Conservation (phyloP, 352 stramenopile genomes). For the Phytophthora idaei region DNA sequence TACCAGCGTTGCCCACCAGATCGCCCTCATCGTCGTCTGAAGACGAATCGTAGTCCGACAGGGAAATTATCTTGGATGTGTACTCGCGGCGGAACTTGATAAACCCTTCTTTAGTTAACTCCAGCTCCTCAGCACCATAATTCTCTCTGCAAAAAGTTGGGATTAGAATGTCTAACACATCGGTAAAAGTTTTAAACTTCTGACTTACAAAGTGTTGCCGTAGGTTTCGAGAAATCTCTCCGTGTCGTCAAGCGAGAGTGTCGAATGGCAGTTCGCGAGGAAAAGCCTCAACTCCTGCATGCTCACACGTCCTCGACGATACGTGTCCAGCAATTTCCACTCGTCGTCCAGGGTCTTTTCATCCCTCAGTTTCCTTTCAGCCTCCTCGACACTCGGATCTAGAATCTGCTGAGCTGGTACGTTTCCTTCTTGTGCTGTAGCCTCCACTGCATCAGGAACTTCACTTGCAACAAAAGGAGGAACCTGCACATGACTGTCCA, state of each 20-base stretch:
- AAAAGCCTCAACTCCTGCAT: slow-evolving; percentile 53
- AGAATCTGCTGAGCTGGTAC: background rate
- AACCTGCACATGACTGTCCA: slow-evolving; percentile 55
- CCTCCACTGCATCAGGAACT: slow-evolving; percentile 1
- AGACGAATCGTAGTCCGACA: slow-evolving; percentile 40
- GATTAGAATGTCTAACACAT: background rate
- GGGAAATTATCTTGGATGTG: slow-evolving; percentile 34
- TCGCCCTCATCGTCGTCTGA: slow-evolving; percentile 42
- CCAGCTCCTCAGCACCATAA: slow-evolving; percentile 33
- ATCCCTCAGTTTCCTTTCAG: slow-evolving; percentile 28
- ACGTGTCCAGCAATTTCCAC: slow-evolving; percentile 66
- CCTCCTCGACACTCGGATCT: slow-evolving; percentile 21
- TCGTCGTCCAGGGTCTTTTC: slow-evolving; percentile 49
- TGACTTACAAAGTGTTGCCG: slow-evolving; percentile 37
- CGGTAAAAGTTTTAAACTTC: background rate
- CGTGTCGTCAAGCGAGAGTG: slow-evolving; percentile 47
- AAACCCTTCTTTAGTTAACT: slow-evolving; percentile 54
- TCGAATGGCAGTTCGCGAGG: slow-evolving; percentile 49
- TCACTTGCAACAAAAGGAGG: slow-evolving; percentile 6
- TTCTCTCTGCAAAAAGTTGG: slow-evolving; percentile 7
- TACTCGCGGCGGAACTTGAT: slow-evolving; percentile 62
- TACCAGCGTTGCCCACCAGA: slow-evolving; percentile 4
- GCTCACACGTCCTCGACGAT: slow-evolving; percentile 45
- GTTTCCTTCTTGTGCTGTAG: slow-evolving; percentile 5
- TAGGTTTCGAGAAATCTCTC: slow-evolving; percentile 65